Conservation (phyloP, 2,329 filamentous ascomycete species). For the Monosporascus sp. region DNA sequence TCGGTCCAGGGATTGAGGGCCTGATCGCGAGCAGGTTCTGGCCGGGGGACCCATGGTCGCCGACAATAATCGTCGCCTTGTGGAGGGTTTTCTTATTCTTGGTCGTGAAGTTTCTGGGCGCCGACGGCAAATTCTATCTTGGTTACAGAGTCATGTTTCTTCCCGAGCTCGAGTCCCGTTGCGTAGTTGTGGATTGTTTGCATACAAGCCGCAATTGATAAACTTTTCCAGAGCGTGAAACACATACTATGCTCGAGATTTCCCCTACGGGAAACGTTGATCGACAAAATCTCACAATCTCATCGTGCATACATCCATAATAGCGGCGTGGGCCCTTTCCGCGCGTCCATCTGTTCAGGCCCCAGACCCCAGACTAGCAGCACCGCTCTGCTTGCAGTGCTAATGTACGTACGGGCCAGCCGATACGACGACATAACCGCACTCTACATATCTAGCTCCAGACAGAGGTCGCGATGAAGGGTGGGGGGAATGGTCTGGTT, state of each 20-base stretch:
- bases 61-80: not conserved
- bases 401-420: slow-evolving; percentile 1
- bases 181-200: not conserved
- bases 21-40: slow-evolving; percentile 15
- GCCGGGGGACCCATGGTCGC: slow-evolving; percentile 1
- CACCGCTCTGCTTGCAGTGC: not conserved
- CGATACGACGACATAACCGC: slow-evolving; percentile 20
- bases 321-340: not conserved
- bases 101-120: not conserved
- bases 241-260: not conserved
- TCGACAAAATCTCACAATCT: not conserved
- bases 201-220: not conserved
- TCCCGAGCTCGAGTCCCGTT: not conserved
- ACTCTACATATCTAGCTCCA: slow-evolving; percentile 28
- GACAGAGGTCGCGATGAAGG: slow-evolving; percentile 13
- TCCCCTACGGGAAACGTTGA: not conserved
- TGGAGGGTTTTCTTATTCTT: not conserved
- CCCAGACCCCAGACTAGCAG: not conserved
- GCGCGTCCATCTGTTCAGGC: not conserved
- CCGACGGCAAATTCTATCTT: not conserved
- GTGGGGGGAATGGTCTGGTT: not conserved
- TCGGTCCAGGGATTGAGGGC: slow-evolving; percentile 12
- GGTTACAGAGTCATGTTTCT: not conserved
- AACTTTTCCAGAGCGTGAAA: not conserved
- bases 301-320: not conserved